Evolutionary conservation across 2,329 filamentous ascomycete genomes (phyloP), one percentile per base, ranked within the genome.

Genomic region (Dactylonectria macrodidyma): DNA sequence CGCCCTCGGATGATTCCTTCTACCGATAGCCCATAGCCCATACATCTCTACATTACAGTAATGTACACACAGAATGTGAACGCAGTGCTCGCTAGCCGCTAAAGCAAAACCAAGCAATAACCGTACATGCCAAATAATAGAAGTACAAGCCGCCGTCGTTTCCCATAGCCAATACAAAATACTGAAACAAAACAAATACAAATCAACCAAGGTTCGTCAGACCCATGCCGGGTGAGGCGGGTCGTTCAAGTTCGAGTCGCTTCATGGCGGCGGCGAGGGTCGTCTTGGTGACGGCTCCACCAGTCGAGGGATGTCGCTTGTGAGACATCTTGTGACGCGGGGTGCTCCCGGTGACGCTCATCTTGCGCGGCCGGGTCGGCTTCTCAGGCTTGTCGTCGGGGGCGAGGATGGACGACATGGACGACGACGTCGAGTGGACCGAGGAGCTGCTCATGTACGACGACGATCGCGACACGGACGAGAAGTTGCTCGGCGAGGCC

Each of bases 291-390:
- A 62, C 54, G 3, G 62, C 51, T 2, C 58, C 72, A 22, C 73
- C 72, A 0, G 70, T 73, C 1, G 76, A 77, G 0, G 73, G 68
- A 19, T 72, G 70, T 1, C 74, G 41, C 16, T 7, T 7, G 41
- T 44, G 41, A 8, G 41, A n/a, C 41, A 30, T 62, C 62, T 72
- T 77, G 58, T 77, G 76, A 5, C 73, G 65, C 12, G 71, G 65
- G 5, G 70, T 62, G 60, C 73, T 76, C 59, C 69, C 68, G 48
- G 75, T 76, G 24, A 76, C 51, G 71, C 76, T 77, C 76, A 77
- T 77, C 75, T 77, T 77, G 51, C 76, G 73, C 12, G 76, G 71
- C 3, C 76, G 76, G 0, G 52, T 68, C 34, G 71, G 73, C 66
- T 77, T 75, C 48, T 76, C 73, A 10, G 66, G 52, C 70, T 74